Percentiles rank a stretch among this genome's conserved stretches.
These are phyloP conservation scores for Colletotrichum australisinense DNA, from an alignment of 2,329 filamentous ascomycete genomes.

Conservation along the genomic window DNA sequence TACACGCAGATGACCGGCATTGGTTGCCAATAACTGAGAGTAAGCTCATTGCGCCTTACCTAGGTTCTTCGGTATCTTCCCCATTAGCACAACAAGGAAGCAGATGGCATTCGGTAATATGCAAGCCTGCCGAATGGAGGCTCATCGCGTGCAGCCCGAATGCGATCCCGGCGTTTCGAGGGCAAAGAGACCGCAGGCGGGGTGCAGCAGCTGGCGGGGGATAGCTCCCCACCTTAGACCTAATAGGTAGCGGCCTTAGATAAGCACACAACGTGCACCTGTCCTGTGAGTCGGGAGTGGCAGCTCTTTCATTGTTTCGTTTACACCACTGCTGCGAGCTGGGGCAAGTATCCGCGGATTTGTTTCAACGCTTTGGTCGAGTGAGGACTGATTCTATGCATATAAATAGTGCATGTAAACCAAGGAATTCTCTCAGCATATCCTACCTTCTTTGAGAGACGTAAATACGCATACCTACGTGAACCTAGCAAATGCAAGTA, in stretches of 20 bases:
- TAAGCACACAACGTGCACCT: background rate
- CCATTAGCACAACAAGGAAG: background rate
- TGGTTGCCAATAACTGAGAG: background rate
- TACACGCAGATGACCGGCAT: no score
- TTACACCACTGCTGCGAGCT: background rate
- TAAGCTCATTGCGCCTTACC: background rate
- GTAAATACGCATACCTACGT: no score
- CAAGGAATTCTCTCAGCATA: background rate
- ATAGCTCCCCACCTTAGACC: constrained; percentile 28
- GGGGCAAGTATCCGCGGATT: background rate
- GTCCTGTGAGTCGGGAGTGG: background rate
- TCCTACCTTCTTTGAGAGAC: no score
- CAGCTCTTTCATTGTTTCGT: background rate
- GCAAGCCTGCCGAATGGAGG: background rate
- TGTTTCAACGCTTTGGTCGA: background rate
- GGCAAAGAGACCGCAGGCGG: constrained; percentile 3
- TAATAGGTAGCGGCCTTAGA: background rate
- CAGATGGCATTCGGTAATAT: background rate
- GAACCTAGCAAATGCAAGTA: background rate
- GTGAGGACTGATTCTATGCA: background rate
- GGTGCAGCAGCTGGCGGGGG: constrained; percentile 26
- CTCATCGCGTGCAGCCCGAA: background rate
- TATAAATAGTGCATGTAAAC: background rate
- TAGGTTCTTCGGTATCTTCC: background rate
- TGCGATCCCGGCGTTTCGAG: constrained; percentile 15